Conservation (phyloP, 331 rosid genomes). For the Pyracantha coccinea region DNA sequence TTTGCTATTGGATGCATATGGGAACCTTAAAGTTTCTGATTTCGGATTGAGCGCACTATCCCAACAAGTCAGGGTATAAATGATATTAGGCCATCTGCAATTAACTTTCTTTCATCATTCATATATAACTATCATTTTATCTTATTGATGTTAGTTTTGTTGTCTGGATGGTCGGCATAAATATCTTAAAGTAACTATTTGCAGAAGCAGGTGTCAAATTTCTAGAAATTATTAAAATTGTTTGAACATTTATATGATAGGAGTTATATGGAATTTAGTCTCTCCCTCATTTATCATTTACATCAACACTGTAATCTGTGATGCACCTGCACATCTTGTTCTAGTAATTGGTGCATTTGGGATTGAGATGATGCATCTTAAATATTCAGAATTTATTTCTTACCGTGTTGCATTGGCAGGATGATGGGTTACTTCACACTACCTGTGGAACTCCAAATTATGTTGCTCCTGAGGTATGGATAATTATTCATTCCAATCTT, state of each 20-base stretch:
- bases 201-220: not conserved
- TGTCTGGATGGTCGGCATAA: not conserved
- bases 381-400: not conserved
- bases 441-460: slow-evolving; percentile 99
- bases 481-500: slow-evolving; percentile 11
- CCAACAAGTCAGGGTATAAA: slow-evolving; percentile 82
- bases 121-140: not conserved
- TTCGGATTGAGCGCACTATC: slow-evolving; percentile 97
- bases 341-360: not conserved
- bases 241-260: not conserved
- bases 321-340: not conserved
- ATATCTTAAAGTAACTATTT: not conserved
- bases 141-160: slow-evolving; percentile 2
- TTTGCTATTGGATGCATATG: slow-evolving; percentile 66
- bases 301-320: not conserved
- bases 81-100: slow-evolving; percentile 9
- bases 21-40: slow-evolving; percentile 94
- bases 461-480: slow-evolving; percentile 95
- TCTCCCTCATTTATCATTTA: not conserved
- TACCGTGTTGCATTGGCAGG: slow-evolving; percentile 42
- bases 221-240: not conserved
- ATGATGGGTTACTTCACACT: slow-evolving; percentile 96
- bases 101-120: slow-evolving; percentile 12
- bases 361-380: not conserved
- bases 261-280: not conserved